A percentile compares a stretch with the other conserved stretches of the same genome.
Conservation (phyloP, 208 protist species). For the Leishmania turanica region DNA sequence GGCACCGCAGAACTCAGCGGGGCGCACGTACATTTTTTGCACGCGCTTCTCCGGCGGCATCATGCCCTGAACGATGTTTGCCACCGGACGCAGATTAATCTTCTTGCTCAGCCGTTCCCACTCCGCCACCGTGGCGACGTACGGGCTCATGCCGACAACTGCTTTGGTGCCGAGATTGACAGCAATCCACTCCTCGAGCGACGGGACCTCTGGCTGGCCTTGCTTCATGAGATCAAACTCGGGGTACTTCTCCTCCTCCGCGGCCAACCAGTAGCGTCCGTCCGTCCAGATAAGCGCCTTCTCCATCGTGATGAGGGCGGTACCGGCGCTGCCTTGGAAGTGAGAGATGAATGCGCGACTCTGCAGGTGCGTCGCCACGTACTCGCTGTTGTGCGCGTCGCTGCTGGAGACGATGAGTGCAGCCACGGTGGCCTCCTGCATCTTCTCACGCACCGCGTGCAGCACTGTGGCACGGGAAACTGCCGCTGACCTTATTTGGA, state of each 20-base stretch:
- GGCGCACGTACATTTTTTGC: conserved; percentile 52
- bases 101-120: conserved; percentile 70
- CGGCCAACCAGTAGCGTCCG: conserved; percentile 97
- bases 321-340: conserved; percentile 96
- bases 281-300: conserved; percentile 97
- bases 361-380: conserved; percentile 90
- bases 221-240: conserved; percentile 90
- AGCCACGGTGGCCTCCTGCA: conserved; percentile 59
- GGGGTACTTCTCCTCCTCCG: conserved; percentile 76
- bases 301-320: conserved; percentile 66
- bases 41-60: conserved; percentile 35
- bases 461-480: conserved; percentile 47
- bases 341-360: conserved; percentile 93
- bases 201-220: conserved; percentile 54
- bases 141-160: conserved; percentile 70
- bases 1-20: conserved; percentile 69
- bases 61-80: conserved; percentile 45
- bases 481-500: neutral
- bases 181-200: conserved; percentile 74
- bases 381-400: conserved; percentile 97
- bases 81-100: conserved; percentile 42
- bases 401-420: conserved; percentile 92
- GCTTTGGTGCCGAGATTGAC: conserved; percentile 44
- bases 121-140: conserved; percentile 70
- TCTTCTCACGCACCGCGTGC: conserved; percentile 65